Base-by-base conservation (phyloP, 176 grass and related monocot species). In the Canna indica region DNA sequence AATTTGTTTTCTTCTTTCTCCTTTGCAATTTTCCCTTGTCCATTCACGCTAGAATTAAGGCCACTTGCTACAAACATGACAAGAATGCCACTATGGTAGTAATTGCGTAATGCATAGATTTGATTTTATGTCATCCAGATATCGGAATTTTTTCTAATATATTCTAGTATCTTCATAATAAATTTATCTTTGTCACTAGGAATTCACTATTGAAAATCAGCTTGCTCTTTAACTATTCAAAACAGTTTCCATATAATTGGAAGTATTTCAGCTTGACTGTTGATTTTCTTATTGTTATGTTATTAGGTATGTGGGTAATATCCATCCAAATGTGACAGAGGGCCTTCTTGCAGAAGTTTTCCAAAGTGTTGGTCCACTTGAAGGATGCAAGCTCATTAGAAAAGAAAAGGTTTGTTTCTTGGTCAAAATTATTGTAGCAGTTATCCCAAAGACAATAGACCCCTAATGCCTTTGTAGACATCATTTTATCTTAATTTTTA, bases 311-410 rank as follows among this genome's bases (percentile, higher is more conserved):
- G 89, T 91, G 47, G 89, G 89, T n/a, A 91, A 91, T 47, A 83
- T 91, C 32, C 86, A 81, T 70, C 89, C 85, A 50, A 88, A 80
- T 39, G 89, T 88, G 62, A 83, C 85, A 8, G 89, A 91, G 77
- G 80, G 74, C 72, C 89, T 88, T 57, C 77, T 91, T 36, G 86
- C 82, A 36, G 89, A 91, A 85, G 89, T 91, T 76, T 91, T 91
- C 69, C 89, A 91, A 76, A 67, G 82, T 52, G 50, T 78, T 78
- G 89, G 85, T 34, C 82, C 84, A 28, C 80, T 91, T 75, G 89
- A 91, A 85, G 82, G 85, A 78, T 91, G 89, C 77, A 91, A 91
- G 48, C 89, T 91, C 67, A 91, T 91, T 58, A 77, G 89, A 31
- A 91, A 91, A 83, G 89, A 91, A 68, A 88, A 91, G 89, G 89